A percentile compares a stretch with the other conserved stretches of the same genome.
Evolutionary conservation across 1,139 yeast genomes (phyloP).

Genomic region (Candida labiduridarum): DNA sequence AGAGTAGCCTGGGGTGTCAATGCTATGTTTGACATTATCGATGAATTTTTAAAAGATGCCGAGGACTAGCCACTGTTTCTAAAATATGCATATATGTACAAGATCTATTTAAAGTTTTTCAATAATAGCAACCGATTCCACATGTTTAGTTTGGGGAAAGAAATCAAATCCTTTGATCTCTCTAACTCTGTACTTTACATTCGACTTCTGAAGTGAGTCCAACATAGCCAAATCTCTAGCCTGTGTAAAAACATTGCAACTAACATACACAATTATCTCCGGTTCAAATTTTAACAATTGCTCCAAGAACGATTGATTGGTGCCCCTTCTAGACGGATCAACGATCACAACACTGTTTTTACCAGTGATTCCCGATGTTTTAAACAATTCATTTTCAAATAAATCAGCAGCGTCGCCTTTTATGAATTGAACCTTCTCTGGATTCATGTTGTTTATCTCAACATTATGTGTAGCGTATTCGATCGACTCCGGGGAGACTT

Average conservation of each 20-base stretch:
- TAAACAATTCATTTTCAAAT: conserved; percentile 31
- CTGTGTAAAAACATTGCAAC: conserved; percentile 51
- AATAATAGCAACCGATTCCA: conserved; percentile 45
- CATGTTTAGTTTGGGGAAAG: conserved; percentile 53
- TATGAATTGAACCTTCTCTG: conserved; percentile 34
- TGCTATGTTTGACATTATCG: conserved; percentile 55
- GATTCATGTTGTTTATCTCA: conserved; percentile 36
- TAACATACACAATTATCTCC: conserved; percentile 39
- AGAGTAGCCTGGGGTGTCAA: conserved; percentile 75
- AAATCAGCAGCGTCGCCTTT: conserved; percentile 42
- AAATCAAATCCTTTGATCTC: conserved; percentile 47
- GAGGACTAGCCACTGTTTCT: conserved; percentile 4
- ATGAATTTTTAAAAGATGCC: conserved; percentile 39
- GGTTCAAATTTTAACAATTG: conserved; percentile 44
- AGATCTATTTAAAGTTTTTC: conserved; percentile 19
- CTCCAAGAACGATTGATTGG: conserved; percentile 33
- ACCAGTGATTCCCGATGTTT: conserved; percentile 28
- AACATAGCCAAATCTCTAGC: conserved; percentile 45
- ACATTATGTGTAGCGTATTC: conserved; percentile 45
- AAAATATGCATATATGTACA: conserved; percentile 5
- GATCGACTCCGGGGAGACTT: conserved; percentile 35
- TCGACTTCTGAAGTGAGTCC: conserved; percentile 23
- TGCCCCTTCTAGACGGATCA: conserved; percentile 52
- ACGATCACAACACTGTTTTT: conserved; percentile 40
- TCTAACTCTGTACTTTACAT: conserved; percentile 28